A percentile compares a stretch with the other conserved stretches of the same genome.
Conservation (phyloP, 768 basidiomycete genomes). For the Candolleomyces aberdarensis region DNA sequence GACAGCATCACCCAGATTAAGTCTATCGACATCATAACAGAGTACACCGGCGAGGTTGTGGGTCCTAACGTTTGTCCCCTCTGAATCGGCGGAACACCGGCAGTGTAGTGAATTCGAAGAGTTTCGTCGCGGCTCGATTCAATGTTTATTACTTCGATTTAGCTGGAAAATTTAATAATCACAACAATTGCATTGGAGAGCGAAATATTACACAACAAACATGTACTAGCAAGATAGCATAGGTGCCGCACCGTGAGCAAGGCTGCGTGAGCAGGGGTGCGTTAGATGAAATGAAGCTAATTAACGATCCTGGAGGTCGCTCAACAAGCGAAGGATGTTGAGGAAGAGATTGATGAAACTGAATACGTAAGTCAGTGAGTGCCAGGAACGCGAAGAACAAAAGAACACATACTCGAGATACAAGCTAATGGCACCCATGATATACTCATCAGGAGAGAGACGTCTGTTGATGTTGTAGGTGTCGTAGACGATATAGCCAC, state of each 20-base stretch:
- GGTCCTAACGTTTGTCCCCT: no score
- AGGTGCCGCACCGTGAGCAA: no score
- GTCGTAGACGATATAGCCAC: constrained; percentile 88
- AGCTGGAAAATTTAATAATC: no score
- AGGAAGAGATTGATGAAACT: constrained; percentile 90
- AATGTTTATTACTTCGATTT: no score
- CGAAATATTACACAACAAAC: no score
- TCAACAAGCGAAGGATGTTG: constrained; percentile 81
- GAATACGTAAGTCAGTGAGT: constrained; percentile 17
- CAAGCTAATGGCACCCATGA: constrained; percentile 86
- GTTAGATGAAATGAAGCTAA: no score
- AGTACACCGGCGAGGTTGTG: constrained; percentile 17
- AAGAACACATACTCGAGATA: constrained; percentile 80
- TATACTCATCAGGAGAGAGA: constrained; percentile 90
- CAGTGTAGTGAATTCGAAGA: no score
- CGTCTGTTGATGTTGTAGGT: constrained; percentile 88
- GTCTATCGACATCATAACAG: constrained; percentile 33
- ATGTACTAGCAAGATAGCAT: no score
- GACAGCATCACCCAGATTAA: constrained; percentile 33
- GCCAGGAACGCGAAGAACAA: not conserved
- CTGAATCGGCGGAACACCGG: no score
- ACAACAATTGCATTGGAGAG: no score
- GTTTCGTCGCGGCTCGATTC: no score
- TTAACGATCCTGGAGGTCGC: constrained; percentile 51
- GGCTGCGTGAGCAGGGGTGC: no score